Conservation (phyloP, 2,329 filamentous ascomycete species). For the Myriosclerotinia scirpicola region DNA sequence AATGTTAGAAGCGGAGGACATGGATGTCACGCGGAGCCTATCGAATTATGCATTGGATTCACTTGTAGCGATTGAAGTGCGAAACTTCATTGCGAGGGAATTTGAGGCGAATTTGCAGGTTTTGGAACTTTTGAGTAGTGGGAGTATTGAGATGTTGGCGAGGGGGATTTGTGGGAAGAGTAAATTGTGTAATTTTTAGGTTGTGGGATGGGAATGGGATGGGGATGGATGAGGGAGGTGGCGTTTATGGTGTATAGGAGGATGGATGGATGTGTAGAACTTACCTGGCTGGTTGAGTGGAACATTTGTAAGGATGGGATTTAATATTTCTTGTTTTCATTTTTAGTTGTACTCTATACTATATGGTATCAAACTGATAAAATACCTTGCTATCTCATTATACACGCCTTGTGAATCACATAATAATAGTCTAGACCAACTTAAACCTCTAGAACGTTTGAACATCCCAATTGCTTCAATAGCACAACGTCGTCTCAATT, state of each 20-base stretch:
- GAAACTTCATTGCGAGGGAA: constrained; percentile 45
- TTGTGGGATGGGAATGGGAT: not conserved
- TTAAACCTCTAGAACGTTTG: too few relatives aligned
- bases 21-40: constrained; percentile 48
- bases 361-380: not conserved
- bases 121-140: constrained; percentile 54
- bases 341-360: not conserved
- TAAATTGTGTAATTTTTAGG: constrained; percentile 34
- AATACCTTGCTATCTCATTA: not conserved
- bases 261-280: not conserved
- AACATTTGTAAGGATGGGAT: not conserved
- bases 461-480: too few relatives aligned
- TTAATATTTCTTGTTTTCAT: not conserved
- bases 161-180: constrained; percentile 50
- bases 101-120: constrained; percentile 49
- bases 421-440: not conserved
- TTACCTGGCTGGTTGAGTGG: too few relatives aligned
- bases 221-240: too few relatives aligned
- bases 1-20: constrained; percentile 51
- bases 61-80: constrained; percentile 40
- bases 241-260: not conserved
- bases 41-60: constrained; percentile 46
- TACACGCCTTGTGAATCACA: not conserved
- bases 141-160: constrained; percentile 50
- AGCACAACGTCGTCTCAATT: too few relatives aligned